Evolutionary conservation across 345 rosid species (phyloP).

Genomic region (Melastoma malabathricum): DNA sequence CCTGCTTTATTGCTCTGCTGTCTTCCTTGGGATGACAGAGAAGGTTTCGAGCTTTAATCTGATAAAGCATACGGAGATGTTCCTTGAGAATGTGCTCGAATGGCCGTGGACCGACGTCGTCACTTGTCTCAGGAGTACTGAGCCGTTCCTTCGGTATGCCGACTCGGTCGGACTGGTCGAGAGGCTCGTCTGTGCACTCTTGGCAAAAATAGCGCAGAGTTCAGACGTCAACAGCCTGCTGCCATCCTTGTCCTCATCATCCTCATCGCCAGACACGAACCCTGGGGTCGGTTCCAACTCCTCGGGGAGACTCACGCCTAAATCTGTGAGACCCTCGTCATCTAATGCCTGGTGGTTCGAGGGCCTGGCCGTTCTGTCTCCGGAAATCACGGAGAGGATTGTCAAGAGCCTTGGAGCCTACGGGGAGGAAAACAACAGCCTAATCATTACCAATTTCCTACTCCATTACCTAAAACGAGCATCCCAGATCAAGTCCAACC

Average conservation of each 20-base stretch:
- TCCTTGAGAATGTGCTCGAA: slow-evolving; percentile 40
- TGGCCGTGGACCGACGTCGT: slow-evolving; percentile 61
- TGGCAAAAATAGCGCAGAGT: slow-evolving; percentile 47
- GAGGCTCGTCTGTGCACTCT: slow-evolving; percentile 35
- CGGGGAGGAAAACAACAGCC: slow-evolving; percentile 31
- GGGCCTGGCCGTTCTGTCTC: slow-evolving; percentile 36
- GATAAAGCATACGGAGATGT: slow-evolving; percentile 34
- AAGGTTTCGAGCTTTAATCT: slow-evolving; percentile 37
- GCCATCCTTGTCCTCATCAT: slow-evolving; percentile 33
- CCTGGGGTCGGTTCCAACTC: slow-evolving; percentile 30
- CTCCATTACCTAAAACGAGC: slow-evolving; percentile 50
- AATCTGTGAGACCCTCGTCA: slow-evolving; percentile 14
- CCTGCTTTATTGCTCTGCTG: slow-evolving; percentile 42
- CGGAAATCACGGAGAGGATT: slow-evolving; percentile 32
- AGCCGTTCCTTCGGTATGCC: slow-evolving; percentile 33
- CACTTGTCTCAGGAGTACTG: slow-evolving; percentile 41
- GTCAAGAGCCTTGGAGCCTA: slow-evolving; percentile 35
- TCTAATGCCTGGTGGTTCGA: slow-evolving; percentile 72
- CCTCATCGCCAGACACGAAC: slow-evolving; percentile 40
- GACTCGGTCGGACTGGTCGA: slow-evolving; percentile 43
- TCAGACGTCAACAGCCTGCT: slow-evolving; percentile 25
- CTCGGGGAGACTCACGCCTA: slow-evolving; percentile 19
- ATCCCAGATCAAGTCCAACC: slow-evolving; percentile 9
- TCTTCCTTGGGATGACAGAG: slow-evolving; percentile 58
- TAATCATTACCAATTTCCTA: slow-evolving; percentile 56